These are phyloP conservation scores for Mycena indigotica DNA, from an alignment of 768 basidiomycete genomes.

Conservation along the genomic window DNA sequence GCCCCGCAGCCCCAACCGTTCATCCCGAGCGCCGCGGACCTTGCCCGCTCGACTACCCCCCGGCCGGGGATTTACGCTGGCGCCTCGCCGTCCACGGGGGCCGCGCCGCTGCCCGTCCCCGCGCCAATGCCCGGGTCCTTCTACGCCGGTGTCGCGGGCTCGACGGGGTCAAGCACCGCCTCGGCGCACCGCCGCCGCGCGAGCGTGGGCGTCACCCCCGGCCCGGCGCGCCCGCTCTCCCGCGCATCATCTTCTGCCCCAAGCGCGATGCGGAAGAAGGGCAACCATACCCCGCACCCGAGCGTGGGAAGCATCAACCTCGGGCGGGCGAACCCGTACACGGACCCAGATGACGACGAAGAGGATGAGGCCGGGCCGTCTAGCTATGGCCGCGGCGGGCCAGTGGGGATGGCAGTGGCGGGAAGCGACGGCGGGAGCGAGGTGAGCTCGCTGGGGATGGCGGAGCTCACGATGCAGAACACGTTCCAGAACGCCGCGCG, in stretches of 20 bases:
- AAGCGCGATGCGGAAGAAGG: no score
- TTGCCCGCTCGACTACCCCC: neutral
- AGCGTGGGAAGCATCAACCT: neutral
- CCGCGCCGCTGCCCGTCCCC: neutral
- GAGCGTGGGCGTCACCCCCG: neutral
- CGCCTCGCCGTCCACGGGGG: neutral
- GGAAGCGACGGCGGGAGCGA: neutral
- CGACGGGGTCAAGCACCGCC: neutral
- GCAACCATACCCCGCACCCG: neutral
- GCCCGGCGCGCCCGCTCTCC: neutral
- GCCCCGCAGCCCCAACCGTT: neutral
- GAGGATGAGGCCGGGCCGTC: neutral
- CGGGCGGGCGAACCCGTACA: neutral
- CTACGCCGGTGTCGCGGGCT: neutral
- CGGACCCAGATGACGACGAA: neutral
- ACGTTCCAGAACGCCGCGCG: neutral
- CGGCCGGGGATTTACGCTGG: neutral
- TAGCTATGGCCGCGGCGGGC: neutral
- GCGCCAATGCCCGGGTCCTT: neutral
- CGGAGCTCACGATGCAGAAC: neutral
- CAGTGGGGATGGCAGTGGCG: no score
- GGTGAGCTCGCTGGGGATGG: neutral
- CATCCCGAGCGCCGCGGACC: no score
- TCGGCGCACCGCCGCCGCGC: neutral
- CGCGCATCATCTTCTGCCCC: no score